Evolutionary conservation across 768 basidiomycete species (phyloP), one percentile per base, ranked within the genome.

Genomic region (Serendipita sp.): DNA sequence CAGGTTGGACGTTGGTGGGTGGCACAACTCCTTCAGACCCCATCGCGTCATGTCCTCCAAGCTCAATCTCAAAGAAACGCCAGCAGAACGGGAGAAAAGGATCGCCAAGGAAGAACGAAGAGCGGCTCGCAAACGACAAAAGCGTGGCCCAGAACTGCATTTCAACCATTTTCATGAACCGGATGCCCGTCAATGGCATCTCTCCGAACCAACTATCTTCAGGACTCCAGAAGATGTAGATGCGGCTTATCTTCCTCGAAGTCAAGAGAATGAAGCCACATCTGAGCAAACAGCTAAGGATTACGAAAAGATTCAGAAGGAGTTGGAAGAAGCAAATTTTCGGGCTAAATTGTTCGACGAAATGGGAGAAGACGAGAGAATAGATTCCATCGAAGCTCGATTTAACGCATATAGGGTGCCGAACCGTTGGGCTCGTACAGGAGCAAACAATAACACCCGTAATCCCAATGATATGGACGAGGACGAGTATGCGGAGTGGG

Each of bases 401-500:
- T 75, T 90, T 68, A 88, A 86, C 67, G 79, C 81, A 52, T 88
- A 83, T 72, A 88, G 88, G 72, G 76, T 91, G 2, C 91, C 90
- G 3, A 77, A 81, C 68, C 79, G 88, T 45, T 91, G 89, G 86
- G 73, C 78, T 15, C 68, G 71, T 2, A 69, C 71, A 45, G 71
- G 75, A 64, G 70, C 65, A 62, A 52, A 70, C 46, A 65, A 54
- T 70, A 44, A 65, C 13, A 68, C 70, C 16, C 69, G 74, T 3
- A 73, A 82, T 66, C 77, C 78, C 34, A 72, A 70, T 54, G 68
- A 72, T 56, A 86, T 94, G 86, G 85, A 86, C 66, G 91, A 93
- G 5, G 87, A 93, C 68, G 85, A 90, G 66, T 95, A 95, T 68
- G 82, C 86, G 1, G 89, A 91, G 69, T 94, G 89, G 88, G 76